Evolutionary conservation across 2,329 filamentous ascomycete genomes (phyloP).

Genomic region (Falciphora oryzae): DNA sequence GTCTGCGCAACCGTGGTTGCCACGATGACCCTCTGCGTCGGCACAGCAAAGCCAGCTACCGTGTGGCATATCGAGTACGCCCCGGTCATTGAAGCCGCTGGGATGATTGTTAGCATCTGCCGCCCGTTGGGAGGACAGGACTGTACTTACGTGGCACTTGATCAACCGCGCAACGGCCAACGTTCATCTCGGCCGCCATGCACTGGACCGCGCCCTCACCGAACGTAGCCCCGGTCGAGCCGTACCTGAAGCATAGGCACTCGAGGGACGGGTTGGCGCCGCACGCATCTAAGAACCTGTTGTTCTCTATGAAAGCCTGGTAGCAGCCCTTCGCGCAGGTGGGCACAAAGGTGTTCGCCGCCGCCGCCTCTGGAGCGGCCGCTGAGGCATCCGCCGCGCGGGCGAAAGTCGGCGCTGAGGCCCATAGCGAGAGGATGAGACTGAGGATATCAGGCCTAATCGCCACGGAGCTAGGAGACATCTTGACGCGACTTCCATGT

Average conservation of each 20-base stretch:
- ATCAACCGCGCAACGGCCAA: not conserved
- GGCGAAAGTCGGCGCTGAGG: slow-evolving; percentile 20
- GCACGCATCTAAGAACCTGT: slow-evolving; percentile 48
- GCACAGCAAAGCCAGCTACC: not conserved
- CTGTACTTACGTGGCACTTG: not conserved
- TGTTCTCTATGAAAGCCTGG: slow-evolving; percentile 53
- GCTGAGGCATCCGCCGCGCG: slow-evolving; percentile 7
- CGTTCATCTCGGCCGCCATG: slow-evolving; percentile 44
- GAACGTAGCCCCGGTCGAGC: slow-evolving; percentile 58
- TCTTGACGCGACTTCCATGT: slow-evolving; percentile 21
- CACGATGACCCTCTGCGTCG: not conserved
- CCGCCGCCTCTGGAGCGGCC: slow-evolving; percentile 20
- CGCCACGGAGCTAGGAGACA: slow-evolving; percentile 39
- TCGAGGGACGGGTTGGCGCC: slow-evolving; percentile 44
- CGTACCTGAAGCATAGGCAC: slow-evolving; percentile 58
- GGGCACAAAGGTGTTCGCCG: slow-evolving; percentile 38
- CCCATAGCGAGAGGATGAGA: slow-evolving; percentile 23
- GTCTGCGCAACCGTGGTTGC: not conserved
- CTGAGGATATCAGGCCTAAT: slow-evolving; percentile 25
- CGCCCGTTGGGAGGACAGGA: not conserved
- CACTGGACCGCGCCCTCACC: slow-evolving; percentile 69
- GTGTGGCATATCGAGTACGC: not conserved
- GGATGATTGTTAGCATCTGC: not conserved
- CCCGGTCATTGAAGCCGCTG: not conserved
- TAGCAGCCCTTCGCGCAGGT: slow-evolving; percentile 57